Conservation (phyloP, 768 basidiomycete species). For the Russula virescens region DNA sequence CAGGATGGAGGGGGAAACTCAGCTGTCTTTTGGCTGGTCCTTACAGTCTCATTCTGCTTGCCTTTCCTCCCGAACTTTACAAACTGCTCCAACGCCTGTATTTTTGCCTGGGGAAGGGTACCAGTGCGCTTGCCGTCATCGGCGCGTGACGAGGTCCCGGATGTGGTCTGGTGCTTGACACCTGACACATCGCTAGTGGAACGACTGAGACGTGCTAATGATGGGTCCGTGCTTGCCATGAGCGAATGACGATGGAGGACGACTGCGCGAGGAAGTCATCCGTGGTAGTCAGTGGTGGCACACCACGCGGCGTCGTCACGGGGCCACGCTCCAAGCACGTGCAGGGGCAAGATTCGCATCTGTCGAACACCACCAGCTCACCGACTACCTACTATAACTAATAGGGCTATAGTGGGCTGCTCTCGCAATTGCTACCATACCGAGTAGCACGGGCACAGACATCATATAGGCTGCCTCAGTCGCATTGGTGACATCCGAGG, state of each 20-base stretch:
- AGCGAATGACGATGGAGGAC: not conserved
- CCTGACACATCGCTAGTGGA: constrained; percentile 8
- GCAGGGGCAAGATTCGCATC: no score
- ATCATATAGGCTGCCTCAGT: no score
- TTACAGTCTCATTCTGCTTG: constrained; percentile 9
- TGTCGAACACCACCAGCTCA: no score
- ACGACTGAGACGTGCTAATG: constrained; percentile 9
- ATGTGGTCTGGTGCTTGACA: not conserved
- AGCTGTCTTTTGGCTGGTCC: not conserved
- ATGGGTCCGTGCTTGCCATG: constrained; percentile 7
- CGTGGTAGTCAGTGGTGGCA: no score
- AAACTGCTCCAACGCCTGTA: constrained; percentile 21
- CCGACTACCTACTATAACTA: no score
- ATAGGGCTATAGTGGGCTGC: no score
- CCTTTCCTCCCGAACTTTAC: constrained; percentile 23
- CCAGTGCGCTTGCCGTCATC: not conserved
- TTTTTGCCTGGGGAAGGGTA: constrained; percentile 15
- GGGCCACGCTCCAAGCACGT: no score
- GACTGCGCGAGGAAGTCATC: not conserved
- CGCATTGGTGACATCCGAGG: no score
- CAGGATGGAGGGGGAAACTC: constrained; percentile 25
- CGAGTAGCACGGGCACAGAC: no score
- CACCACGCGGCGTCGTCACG: no score
- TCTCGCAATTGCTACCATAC: no score
- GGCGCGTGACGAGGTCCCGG: constrained; percentile 6